Base-by-base conservation (phyloP, 139 green algal species). In the Astrephomene gubernaculifera region DNA sequence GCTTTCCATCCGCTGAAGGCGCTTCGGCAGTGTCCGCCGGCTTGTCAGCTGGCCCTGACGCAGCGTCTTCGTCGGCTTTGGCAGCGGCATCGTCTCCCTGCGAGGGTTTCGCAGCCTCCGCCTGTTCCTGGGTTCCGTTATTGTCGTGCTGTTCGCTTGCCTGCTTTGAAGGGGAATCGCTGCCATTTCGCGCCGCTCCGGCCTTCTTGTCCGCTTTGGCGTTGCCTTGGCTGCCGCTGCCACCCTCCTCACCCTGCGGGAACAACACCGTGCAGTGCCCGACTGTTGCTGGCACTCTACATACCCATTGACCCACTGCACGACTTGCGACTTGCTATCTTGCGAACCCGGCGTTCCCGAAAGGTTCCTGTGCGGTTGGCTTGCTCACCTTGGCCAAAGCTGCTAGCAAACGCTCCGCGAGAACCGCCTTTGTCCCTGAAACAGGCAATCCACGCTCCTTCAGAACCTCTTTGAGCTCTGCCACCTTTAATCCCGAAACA, bases 391-490 rank as follows among this genome's bases (percentile, higher is more conserved):
- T 71, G 43, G 53, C 9, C 4, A 93, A 38, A 14, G 79, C 65
- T 22, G 49, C 45, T 8, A 41, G 41, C 17, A 86, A 71, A 5
- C 79, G 45, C 45, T 76, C 79, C 24, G 65, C 79, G 14, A 94
- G 71, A 21, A 82, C 87, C 0, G 88, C 88, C 33, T 94, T 92
- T 10, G 87, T 31, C 2, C 88, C 90, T 7, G 45, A 71, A 7
- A 52, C 9, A 2, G 85, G 36, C 25, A 88, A 45, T 14, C 87
- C 83, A 7, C 81, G 81, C 57, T 88, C 81, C 71, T 91, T 92
- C 2, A 94, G 85, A 33, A 89, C 79, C 24, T 94, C 90, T 33
- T 88, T 91, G 49, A 92, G 64, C 68, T 91, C 80, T 24, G 81
- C 45, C 0, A 94, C 90, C 25, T 82, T 92, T 35, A 86, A 71